Conservation (phyloP, 2,329 filamentous ascomycete genomes). For the Rasamsonia emersonii region DNA sequence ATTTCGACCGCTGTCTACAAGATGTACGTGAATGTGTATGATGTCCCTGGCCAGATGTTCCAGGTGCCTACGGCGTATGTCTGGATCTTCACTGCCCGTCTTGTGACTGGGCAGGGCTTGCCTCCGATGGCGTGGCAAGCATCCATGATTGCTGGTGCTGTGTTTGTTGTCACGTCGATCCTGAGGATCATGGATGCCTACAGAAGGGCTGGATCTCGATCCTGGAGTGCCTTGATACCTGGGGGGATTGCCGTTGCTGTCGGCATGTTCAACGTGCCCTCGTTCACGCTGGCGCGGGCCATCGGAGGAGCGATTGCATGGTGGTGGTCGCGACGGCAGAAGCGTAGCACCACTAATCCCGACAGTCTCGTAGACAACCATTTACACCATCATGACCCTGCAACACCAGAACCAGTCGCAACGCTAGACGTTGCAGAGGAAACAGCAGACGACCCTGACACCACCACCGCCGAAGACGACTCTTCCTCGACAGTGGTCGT, state of each 20-base stretch:
- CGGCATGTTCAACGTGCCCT: slow-evolving; percentile 96
- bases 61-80: slow-evolving; percentile 92
- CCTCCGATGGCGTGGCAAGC: slow-evolving; percentile 76
- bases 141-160: slow-evolving; percentile 61
- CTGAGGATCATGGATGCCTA: slow-evolving; percentile 51
- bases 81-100: slow-evolving; percentile 91
- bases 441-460: slow-evolving; percentile 36
- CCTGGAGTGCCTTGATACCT: slow-evolving; percentile 69
- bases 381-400: too few relatives aligned
- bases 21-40: slow-evolving; percentile 82
- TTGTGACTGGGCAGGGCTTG: slow-evolving; percentile 84
- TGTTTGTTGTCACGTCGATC: slow-evolving; percentile 66
- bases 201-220: slow-evolving; percentile 27
- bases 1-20: slow-evolving; percentile 81
- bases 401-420: slow-evolving; percentile 3
- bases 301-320: slow-evolving; percentile 69
- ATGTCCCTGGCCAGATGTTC: slow-evolving; percentile 80
- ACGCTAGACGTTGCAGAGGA: slow-evolving; percentile 1
- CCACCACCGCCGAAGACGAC: slow-evolving; percentile 22
- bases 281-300: slow-evolving; percentile 83
- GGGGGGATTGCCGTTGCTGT: slow-evolving; percentile 95
- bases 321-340: slow-evolving; percentile 57
- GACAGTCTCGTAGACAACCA: too few relatives aligned
- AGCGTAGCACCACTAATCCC: too few relatives aligned
- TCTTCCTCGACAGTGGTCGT: slow-evolving; percentile 65